These are phyloP conservation scores for Colletotrichum spinosum DNA, from an alignment of 2,329 filamentous ascomycete genomes.

Conservation along the genomic window DNA sequence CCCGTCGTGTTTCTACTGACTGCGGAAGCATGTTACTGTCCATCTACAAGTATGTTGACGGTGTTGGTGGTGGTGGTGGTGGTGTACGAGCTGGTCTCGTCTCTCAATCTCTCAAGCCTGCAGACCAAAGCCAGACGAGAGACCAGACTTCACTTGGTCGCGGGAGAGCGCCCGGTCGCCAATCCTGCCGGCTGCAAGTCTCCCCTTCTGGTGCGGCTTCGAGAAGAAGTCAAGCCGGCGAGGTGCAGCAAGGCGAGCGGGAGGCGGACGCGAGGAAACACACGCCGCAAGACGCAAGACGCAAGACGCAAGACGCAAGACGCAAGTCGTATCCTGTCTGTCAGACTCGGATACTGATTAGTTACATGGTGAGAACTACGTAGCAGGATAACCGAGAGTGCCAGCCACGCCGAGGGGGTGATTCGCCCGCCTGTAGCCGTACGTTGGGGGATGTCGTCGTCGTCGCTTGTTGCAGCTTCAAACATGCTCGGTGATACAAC, in stretches of 20 bases:
- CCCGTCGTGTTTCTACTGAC: not conserved
- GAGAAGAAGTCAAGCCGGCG: constrained; percentile 30
- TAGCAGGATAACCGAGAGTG: constrained; percentile 19
- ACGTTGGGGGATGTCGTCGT: constrained; percentile 12
- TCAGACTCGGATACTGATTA: too few species aligned
- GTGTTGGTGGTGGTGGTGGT: not conserved
- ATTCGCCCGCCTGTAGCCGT: constrained; percentile 6
- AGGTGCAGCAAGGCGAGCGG: constrained; percentile 16
- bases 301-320: too few species aligned
- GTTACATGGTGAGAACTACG: too few species aligned
- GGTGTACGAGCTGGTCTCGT: not conserved
- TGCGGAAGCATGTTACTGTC: not conserved
- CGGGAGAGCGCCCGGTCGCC: constrained; percentile 6
- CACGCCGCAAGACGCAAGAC: too few species aligned
- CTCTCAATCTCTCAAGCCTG: too few species aligned
- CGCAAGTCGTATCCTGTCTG: too few species aligned
- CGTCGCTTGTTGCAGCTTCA: too few species aligned
- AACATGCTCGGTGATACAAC: too few species aligned
- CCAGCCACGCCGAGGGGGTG: constrained; percentile 7
- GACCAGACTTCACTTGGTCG: too few species aligned
- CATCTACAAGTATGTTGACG: not conserved
- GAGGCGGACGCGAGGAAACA: constrained; percentile 3
- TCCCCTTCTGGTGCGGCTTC: constrained; percentile 35
- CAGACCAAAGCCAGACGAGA: too few species aligned
- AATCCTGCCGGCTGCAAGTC: constrained; percentile 11